Conservation (phyloP, 305 asterid species). For the Coffea humblotiana region DNA sequence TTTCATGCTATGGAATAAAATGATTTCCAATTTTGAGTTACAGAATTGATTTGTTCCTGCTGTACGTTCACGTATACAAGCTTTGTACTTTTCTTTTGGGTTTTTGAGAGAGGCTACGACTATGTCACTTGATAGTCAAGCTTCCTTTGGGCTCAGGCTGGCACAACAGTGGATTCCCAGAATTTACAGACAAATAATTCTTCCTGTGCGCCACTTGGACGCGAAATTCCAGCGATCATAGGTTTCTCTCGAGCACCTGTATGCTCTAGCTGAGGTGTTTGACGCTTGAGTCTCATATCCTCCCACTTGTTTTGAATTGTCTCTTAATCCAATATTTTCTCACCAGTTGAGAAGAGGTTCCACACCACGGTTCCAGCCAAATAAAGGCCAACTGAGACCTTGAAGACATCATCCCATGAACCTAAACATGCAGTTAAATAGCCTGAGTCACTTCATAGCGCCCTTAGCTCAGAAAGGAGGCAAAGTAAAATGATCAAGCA, state of each 20-base stretch:
- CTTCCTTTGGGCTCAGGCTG: not conserved
- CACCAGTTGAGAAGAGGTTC: conserved; percentile 86
- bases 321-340: conserved; percentile 57
- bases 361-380: conserved; percentile 74
- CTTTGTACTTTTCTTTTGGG: not conserved
- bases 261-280: not conserved
- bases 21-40: not conserved
- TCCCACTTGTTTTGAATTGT: not conserved
- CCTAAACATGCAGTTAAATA: conserved; percentile 40
- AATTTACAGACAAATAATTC: not conserved
- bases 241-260: not conserved
- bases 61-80: conserved; percentile 14
- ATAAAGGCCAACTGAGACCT: conserved; percentile 79
- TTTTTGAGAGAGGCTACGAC: not conserved
- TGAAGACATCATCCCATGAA: conserved; percentile 79
- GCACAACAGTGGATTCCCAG: not conserved
- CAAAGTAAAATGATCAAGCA: not conserved
- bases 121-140: not conserved
- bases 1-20: not conserved
- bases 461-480: not conserved
- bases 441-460: not conserved
- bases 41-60: not conserved
- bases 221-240: not conserved
- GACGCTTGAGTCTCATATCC: not conserved
- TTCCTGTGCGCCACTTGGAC: not conserved